phyloP scores from a whole-genome alignment of 176 grass and related monocot genomes.

The Hordeum marinum region DNA sequence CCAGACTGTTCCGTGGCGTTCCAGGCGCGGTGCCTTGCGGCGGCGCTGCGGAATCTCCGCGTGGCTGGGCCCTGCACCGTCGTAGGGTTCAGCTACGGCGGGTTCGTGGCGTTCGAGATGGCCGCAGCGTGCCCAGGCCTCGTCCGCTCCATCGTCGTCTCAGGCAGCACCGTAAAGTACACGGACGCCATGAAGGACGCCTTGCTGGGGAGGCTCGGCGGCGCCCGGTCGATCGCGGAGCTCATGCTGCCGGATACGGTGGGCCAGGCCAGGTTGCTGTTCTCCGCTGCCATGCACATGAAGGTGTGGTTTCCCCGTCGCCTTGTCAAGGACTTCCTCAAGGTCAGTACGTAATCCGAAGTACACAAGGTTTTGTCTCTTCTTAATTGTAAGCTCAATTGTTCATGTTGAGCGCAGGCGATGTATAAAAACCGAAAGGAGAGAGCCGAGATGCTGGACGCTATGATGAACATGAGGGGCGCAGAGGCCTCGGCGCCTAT shows the following conservation, averaged over 20 bases:
- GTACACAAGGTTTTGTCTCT: no score
- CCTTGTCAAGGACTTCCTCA: not conserved
- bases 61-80: constrained; percentile 33
- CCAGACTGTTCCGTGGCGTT: constrained; percentile 16
- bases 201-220: constrained; percentile 8
- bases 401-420: constrained; percentile 4
- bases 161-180: constrained; percentile 25
- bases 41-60: constrained; percentile 23
- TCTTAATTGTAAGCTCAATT: no score
- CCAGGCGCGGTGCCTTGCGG: constrained; percentile 37
- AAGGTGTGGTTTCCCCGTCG: constrained; percentile 38
- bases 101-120: constrained; percentile 54
- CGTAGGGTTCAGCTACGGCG: constrained; percentile 61
- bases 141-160: constrained; percentile 28
- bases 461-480: constrained; percentile 20
- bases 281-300: not conserved
- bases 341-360: not conserved
- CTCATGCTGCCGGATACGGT: constrained; percentile 33
- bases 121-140: constrained; percentile 25
- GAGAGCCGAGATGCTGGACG: constrained; percentile 47
- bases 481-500: not conserved
- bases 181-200: constrained; percentile 15
- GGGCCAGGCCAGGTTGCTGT: not conserved
- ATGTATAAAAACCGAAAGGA: constrained; percentile 51
- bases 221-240: constrained; percentile 19